Base-by-base conservation (phyloP, 2,329 filamentous ascomycete genomes). In the Penicillium sp. region DNA sequence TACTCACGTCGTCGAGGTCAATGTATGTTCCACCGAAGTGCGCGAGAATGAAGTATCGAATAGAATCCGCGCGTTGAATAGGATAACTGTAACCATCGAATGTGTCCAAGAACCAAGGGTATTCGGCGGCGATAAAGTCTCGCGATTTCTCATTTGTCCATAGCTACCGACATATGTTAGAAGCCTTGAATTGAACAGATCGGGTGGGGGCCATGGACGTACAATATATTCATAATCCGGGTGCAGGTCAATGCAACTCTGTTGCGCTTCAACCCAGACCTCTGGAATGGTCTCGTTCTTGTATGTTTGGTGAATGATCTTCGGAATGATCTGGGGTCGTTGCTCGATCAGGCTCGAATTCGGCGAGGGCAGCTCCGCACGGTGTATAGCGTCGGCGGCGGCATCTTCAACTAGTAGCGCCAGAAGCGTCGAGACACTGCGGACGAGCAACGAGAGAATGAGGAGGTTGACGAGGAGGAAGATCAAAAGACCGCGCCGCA, bases 1-100 rank as follows among this genome's bases (percentile, higher is more conserved):
- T 37, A 71, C 82, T 45, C 73, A 84, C 83, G 73, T 87, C 86
- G 73, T 94, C 90, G 48, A 93, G 77, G 69, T 94, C 90, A 65
- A 93, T 86, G 74, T 93, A 93, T 56, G 91, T 86, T 41, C 90
- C 90, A 55, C 90, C 90, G 70, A 85, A 93, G 73, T 90, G 85
- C 53, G 86, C 82, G 33, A 94, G 81, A 21, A 92, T 81, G 71
- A 93, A 93, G 77, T 93, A 93, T 50, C 90, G 84, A 67, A 93
- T 89, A 6, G 89, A 81, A 69, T 93, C 90, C 56, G 89, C 88
- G 60, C 89, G 84, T 75, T 93, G 88, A 62, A 93, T 91, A 13
- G 87, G 86, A 72, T 88, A 90, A 33, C 80, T 81, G 75, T 93
- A 93, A 67, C 81, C 82, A 69, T 90, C 86, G 69, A 89, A 94